Base-by-base conservation (phyloP, 1,284 basidiomycete genomes). In the Inonotus hispidus region DNA sequence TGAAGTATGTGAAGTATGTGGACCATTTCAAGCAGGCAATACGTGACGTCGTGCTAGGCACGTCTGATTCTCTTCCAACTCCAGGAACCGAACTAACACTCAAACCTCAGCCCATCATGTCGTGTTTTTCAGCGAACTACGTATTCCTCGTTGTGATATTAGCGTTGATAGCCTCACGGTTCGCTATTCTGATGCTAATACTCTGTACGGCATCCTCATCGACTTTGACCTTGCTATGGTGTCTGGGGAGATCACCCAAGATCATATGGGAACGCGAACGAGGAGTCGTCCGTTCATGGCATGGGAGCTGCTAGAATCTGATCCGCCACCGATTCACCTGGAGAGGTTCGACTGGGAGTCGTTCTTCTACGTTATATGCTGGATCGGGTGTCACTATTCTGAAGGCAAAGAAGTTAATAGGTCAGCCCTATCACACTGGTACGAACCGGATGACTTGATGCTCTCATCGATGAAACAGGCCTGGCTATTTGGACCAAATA, bases 311-410 rank as follows among this genome's bases (percentile, higher is more conserved):
- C 41, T 43, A 1, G 32, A 32, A 32, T 19, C 16, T 3, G 41
- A 50, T 16, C 19, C 16, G 25, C 14, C 53, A 1, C 32, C 53
- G 11, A 14, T 37, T 1, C 53, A 56, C 23, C 16, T 56, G 4
- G 55, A 56, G 29, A 43, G 32, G 32, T 32, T 52, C 19, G 57
- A 58, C 27, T 58, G 37, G 37, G 57, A 58, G 14, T 58, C 57
- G 11, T 21, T 58, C n/a, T 58, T 52, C 21, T 58, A 58, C 46
- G 57, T 58, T 13, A 21, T 58, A 7, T 50, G n/a, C 38, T 58
- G 57, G 57, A 58, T 52, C 11, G 37, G 46, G 2, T 25, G 29
- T 35, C 37, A 35, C 6, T 58, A 52, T 39, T 38, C 19, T 0
- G 32, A 58, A 1, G 57, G 57, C 5, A 35, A 11, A 1, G 53